A percentile compares a stretch with the other conserved stretches of the same genome.
These are phyloP conservation scores for Amoebophrya sp. DNA, from an alignment of 169 alveolate genomes.

Conservation along the genomic window DNA sequence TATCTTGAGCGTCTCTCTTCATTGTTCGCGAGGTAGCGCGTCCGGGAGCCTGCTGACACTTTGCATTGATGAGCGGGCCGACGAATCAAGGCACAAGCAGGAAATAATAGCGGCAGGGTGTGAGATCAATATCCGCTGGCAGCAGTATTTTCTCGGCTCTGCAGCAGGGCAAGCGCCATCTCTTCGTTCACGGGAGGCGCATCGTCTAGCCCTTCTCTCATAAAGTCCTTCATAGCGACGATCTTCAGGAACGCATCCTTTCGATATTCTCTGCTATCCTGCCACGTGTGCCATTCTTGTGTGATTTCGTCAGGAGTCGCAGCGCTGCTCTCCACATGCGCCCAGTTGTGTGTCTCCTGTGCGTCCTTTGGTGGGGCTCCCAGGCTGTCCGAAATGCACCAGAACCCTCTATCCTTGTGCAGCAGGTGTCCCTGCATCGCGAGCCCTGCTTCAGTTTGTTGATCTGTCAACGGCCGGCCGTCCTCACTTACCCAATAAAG, in stretches of 20 bases:
- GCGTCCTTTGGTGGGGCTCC: not conserved
- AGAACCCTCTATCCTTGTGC: not conserved
- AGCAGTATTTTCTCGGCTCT: not conserved
- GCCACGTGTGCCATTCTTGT: not conserved
- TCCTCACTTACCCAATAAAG: not conserved
- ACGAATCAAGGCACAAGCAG: too few relatives aligned
- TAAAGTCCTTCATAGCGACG: not conserved
- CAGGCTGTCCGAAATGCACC: not conserved
- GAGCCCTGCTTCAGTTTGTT: not conserved
- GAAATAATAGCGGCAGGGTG: too few relatives aligned
- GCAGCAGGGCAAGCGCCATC: not conserved
- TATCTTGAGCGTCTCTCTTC: too few relatives aligned
- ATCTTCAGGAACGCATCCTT: not conserved
- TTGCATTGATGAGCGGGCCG: too few relatives aligned
- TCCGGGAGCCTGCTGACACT: too few relatives aligned
- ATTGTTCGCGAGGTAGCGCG: too few relatives aligned
- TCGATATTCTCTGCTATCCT: not conserved
- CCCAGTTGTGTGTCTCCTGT: not conserved
- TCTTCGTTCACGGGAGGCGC: constrained; percentile 24
- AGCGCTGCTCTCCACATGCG: not conserved
- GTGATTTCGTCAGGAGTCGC: not conserved
- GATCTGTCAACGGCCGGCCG: not conserved
- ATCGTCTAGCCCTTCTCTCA: not conserved
- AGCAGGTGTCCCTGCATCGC: constrained; percentile 9
- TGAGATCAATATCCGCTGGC: not conserved